Evolutionary conservation across 2,329 filamentous ascomycete species (phyloP).

Genomic region (Coleophoma cylindrospora): DNA sequence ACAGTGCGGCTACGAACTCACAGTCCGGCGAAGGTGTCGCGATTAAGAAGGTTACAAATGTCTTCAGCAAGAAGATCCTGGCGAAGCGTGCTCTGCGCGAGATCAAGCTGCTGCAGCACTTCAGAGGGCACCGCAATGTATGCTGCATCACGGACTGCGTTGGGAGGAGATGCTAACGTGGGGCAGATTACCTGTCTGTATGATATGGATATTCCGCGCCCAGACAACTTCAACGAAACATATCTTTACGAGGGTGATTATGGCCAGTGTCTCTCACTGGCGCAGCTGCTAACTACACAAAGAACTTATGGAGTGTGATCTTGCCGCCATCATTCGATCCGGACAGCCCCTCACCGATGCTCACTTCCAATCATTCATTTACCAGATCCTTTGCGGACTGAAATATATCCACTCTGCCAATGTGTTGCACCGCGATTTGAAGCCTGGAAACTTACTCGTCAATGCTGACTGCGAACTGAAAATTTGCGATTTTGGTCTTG

Average conservation of each 20-base stretch:
- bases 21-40: constrained; percentile 90
- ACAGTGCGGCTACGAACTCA: constrained; percentile 85
- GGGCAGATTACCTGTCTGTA: constrained; percentile 93
- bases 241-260: constrained; percentile 90
- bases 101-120: constrained; percentile 98
- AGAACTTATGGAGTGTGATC: constrained; percentile 99
- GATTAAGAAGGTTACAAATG: constrained; percentile 99
- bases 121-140: constrained; percentile 84
- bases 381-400: constrained; percentile 96
- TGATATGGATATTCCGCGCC: constrained; percentile 98
- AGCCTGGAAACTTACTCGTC: constrained; percentile 94
- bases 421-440: constrained; percentile 92
- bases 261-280: not conserved
- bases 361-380: constrained; percentile 99
- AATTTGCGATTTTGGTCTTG: constrained; percentile 97
- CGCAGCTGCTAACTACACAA: constrained; percentile 17
- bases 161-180: constrained; percentile 29
- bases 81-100: constrained; percentile 96
- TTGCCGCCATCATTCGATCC: constrained; percentile 95
- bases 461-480: constrained; percentile 99
- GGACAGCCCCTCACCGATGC: constrained; percentile 96
- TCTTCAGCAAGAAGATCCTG: constrained; percentile 99
- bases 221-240: constrained; percentile 97
- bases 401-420: constrained; percentile 99
- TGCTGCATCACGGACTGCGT: constrained; percentile 27